Evolutionary conservation across 768 basidiomycete genomes (phyloP), one percentile per base, ranked within the genome.

Genomic region (Cytidiella melzeri): DNA sequence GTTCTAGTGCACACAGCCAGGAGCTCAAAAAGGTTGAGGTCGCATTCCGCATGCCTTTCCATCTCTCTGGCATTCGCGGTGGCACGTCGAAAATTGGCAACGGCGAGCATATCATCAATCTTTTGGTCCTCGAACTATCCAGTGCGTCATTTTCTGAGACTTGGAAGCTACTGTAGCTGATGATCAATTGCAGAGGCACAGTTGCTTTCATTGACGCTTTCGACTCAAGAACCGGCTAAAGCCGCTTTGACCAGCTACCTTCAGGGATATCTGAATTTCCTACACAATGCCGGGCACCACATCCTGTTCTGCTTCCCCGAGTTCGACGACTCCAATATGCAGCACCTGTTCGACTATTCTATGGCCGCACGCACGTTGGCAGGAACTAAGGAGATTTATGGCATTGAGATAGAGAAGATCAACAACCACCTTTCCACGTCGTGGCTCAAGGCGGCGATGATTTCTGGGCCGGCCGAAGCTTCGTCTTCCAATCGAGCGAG

Each of bases 301-400:
- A 57, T 63, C 20, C 49, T 67, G 20, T 62, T 58, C 55, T 61
- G 58, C 10, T 57, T 65, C 18, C 65, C 65, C 12, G 61, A 64
- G 43, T 65, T 67, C 48, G 61, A 63, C 48, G 57, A 63, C 40
- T 51, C 55, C 50, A 43, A 52, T 23, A 50, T 53, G 39, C 48
- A 48, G n/a, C 45, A 53, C 44, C 41, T 47, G 20, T 54, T 62
- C 47, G 56, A 64, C 47, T 64, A 56, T 51, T 64, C 64, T 2
- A 53, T 60, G 51, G 54, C 59, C 48, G 53, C 47, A 9, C 46
- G 39, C 27, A 44, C 41, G 26, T 28, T 54, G 21, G 45, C 45
- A 18, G 54, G 56, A 39, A 47, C 53, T 18, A 51, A 54, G 4
- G 53, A 51, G 27, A 50, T 61, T 36, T 46, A 56, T 45, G 60